Conservation (phyloP, 208 protist genomes). For the Borovskyia barvae region DNA sequence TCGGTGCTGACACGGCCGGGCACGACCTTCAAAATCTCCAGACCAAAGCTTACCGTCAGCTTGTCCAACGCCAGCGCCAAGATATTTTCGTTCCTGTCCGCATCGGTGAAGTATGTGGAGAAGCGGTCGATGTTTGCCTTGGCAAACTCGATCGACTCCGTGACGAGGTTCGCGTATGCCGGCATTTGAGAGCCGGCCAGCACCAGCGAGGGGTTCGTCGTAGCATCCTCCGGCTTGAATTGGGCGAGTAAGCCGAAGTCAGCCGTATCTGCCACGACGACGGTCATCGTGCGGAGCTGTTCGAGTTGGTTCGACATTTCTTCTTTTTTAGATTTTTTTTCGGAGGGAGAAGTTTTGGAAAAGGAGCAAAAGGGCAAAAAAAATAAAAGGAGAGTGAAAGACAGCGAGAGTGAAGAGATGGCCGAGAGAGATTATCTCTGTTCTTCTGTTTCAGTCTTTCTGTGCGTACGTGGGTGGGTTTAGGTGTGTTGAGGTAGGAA, state of each 20-base stretch:
- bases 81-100: constrained; percentile 37
- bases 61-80: constrained; percentile 84
- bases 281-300: constrained; percentile 66
- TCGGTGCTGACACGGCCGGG: constrained; percentile 97
- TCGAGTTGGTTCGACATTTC: constrained; percentile 78
- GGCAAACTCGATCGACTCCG: constrained; percentile 92
- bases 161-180: constrained; percentile 86
- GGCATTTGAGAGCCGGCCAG: constrained; percentile 86
- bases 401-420: neutral
- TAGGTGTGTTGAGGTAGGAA: too few relatives aligned
- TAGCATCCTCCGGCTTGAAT: constrained; percentile 95
- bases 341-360: too few relatives aligned
- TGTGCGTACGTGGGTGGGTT: too few relatives aligned
- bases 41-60: constrained; percentile 95
- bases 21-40: constrained; percentile 97
- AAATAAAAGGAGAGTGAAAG: neutral
- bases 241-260: constrained; percentile 93
- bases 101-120: constrained; percentile 32
- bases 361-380: too few relatives aligned
- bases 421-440: too few relatives aligned
- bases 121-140: constrained; percentile 61
- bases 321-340: constrained; percentile 14
- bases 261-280: constrained; percentile 96
- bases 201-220: constrained; percentile 98
- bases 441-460: too few relatives aligned